phyloP scores from a whole-genome alignment of 2,329 filamentous ascomycete genomes.

The Graphilbum ipis-grandicollis region DNA sequence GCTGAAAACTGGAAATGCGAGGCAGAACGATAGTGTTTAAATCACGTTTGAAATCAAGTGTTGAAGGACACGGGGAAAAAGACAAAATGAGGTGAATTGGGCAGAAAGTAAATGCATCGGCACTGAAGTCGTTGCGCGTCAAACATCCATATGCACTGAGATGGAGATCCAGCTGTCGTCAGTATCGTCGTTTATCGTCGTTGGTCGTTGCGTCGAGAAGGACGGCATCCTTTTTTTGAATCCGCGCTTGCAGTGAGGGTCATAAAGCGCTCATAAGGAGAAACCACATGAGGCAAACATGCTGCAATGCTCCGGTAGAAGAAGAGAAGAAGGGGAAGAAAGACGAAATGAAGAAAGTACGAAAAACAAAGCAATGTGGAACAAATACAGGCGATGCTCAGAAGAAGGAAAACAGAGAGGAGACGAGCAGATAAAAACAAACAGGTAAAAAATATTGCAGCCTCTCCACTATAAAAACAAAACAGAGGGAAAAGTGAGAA shows the following conservation, averaged over 20 bases:
- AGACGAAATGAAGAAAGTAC: background rate
- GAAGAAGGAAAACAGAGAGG: background rate
- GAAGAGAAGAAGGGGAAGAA: background rate
- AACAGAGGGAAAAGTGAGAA: background rate
- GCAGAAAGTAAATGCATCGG: background rate
- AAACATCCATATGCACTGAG: background rate
- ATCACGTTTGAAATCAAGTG: no score
- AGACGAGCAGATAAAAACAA: background rate
- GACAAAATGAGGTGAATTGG: background rate
- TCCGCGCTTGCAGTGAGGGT: background rate
- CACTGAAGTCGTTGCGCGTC: background rate
- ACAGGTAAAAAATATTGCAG: no score
- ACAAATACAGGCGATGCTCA: background rate
- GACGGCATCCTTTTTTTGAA: background rate
- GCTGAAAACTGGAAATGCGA: no score
- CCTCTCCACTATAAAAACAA: no score
- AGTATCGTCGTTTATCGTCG: slow-evolving; percentile 3
- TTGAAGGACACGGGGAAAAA: background rate
- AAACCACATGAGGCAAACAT: background rate
- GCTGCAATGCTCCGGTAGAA: background rate
- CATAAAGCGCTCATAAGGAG: background rate
- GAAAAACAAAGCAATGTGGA: background rate
- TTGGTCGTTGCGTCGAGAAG: slow-evolving; percentile 3
- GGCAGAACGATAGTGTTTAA: no score
- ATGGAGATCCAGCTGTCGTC: background rate